phyloP scores from a whole-genome alignment of 352 stramenopile species.

The Globisporangium yorkense region DNA sequence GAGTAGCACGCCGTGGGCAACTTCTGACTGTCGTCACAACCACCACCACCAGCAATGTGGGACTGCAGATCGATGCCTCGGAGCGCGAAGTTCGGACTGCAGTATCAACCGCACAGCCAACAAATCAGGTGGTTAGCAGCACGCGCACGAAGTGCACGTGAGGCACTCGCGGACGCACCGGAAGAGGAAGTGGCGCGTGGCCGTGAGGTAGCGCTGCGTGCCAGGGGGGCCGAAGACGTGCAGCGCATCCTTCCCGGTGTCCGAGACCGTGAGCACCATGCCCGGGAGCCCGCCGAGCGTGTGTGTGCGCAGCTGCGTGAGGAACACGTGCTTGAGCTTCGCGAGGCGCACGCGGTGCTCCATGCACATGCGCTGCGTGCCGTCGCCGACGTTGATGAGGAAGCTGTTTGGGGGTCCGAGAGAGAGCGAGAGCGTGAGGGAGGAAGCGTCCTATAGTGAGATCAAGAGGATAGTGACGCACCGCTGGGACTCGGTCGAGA shows the following conservation, averaged over 20 bases:
- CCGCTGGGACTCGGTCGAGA: conserved; percentile 61
- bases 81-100: conserved; percentile 44
- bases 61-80: conserved; percentile 30
- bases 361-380: conserved; percentile 88
- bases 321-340: conserved; percentile 80
- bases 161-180: conserved; percentile 12
- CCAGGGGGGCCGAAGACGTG: conserved; percentile 63
- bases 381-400: conserved; percentile 88
- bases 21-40: not conserved
- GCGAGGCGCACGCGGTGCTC: conserved; percentile 86
- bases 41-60: too few relatives aligned
- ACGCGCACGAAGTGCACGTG: not conserved
- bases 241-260: conserved; percentile 75
- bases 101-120: not conserved
- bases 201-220: conserved; percentile 61
- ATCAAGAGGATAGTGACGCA: conserved; percentile 9
- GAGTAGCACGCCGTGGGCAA: conserved; percentile 26
- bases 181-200: conserved; percentile 83
- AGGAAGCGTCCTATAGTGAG: too few relatives aligned
- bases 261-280: conserved; percentile 87
- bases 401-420: conserved; percentile 32
- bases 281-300: conserved; percentile 80
- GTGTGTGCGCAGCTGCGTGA: conserved; percentile 75
- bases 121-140: not conserved
- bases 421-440: not conserved